These are phyloP conservation scores for Croton setiger DNA, from an alignment of 441 rosid genomes.

Conservation along the genomic window DNA sequence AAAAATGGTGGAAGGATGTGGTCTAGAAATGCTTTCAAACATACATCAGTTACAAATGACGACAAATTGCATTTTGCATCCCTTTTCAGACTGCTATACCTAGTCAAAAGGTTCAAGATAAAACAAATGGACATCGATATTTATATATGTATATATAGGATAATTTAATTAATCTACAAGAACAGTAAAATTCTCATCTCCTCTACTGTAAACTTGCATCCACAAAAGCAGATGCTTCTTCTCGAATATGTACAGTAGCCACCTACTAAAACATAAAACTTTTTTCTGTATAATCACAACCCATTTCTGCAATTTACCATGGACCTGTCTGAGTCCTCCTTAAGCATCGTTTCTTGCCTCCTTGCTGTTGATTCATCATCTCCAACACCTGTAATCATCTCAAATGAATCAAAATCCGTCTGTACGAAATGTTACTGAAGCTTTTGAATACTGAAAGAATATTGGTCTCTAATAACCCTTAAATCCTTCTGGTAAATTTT, in stretches of 20 bases:
- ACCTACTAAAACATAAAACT: conserved; percentile 25
- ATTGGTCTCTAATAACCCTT: not conserved
- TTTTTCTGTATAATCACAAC: conserved; percentile 12
- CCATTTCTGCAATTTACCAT: conserved; percentile 48
- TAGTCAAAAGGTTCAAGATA: conserved; percentile 12
- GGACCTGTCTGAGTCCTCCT: conserved; percentile 88
- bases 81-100: conserved; percentile 9
- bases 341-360: conserved; percentile 55
- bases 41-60: not conserved
- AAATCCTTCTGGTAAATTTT: not conserved
- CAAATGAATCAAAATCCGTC: conserved; percentile 13
- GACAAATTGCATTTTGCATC: conserved; percentile 9
- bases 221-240: conserved; percentile 23
- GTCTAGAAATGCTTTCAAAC: conserved; percentile 2
- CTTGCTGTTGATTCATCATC: conserved; percentile 53
- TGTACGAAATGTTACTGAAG: not conserved
- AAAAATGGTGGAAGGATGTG: too few species aligned
- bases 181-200: conserved; percentile 17
- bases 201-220: conserved; percentile 22
- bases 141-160: conserved; percentile 5
- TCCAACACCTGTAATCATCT: conserved; percentile 51
- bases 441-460: too few species aligned
- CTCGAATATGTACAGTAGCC: conserved; percentile 37
- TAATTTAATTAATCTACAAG: conserved; percentile 20
- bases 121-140: conserved; percentile 3